A percentile compares a stretch with the other conserved stretches of the same genome.
Evolutionary conservation across 805 yeast genomes (phyloP).

Genomic region (Torulaspora gathmanii): DNA sequence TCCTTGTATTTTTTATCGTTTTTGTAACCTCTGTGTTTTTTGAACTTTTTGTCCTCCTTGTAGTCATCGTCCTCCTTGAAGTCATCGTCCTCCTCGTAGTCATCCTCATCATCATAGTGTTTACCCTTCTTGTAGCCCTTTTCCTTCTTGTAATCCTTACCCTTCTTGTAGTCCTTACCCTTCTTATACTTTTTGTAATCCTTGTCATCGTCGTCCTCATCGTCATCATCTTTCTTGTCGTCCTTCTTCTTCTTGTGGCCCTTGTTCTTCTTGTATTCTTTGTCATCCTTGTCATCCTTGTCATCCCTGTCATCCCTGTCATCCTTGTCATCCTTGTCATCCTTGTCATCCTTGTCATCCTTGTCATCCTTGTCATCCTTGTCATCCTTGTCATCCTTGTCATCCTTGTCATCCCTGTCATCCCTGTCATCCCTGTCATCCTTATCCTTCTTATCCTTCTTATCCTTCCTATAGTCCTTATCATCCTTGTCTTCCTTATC

Average conservation of each 20-base stretch:
- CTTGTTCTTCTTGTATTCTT: not conserved
- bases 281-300: not conserved
- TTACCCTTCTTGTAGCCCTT: conserved; percentile 4
- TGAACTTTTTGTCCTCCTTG: conserved; percentile 1
- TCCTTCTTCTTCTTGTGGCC: not conserved
- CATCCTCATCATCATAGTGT: conserved; percentile 3
- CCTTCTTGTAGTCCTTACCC: conserved; percentile 2
- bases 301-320: not conserved
- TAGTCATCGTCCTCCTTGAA: conserved; percentile 1
- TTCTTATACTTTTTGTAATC: not conserved
- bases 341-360: not conserved
- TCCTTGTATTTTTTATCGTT: not conserved
- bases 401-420: not conserved
- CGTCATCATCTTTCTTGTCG: not conserved
- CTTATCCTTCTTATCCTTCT: conserved; percentile 1
- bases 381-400: not conserved
- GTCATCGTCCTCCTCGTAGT: not conserved
- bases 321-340: not conserved
- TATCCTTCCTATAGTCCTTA: not conserved
- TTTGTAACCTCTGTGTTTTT: not conserved
- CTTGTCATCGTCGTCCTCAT: conserved; percentile 1
- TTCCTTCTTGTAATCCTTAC: conserved; percentile 1
- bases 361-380: not conserved
- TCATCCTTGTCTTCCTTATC: not conserved
- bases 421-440: not conserved